Conservation (phyloP, 371 early-diverging fungal genomes). For the Mucor ambiguus region DNA sequence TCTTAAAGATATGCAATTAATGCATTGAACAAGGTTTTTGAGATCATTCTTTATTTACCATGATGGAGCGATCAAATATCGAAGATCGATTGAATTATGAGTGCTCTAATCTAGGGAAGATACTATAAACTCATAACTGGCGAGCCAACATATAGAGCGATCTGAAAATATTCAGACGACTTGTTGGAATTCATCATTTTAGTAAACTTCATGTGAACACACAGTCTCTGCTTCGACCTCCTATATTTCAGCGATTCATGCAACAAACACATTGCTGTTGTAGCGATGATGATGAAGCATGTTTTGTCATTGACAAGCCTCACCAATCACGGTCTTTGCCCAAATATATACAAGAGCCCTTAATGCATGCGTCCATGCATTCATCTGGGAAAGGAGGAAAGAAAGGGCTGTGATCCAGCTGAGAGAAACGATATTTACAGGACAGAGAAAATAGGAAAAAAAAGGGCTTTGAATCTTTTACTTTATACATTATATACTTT, state of each 20-base stretch:
- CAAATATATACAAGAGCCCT: background rate
- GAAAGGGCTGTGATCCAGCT: background rate
- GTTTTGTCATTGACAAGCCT: background rate
- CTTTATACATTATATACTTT: background rate
- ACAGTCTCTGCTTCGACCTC: background rate
- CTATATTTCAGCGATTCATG: background rate
- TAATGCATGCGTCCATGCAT: background rate
- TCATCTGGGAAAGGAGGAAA: background rate
- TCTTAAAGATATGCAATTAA: too few species aligned
- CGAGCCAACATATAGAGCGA: background rate
- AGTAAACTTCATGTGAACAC: background rate
- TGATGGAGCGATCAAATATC: background rate
- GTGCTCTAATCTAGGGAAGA: background rate
- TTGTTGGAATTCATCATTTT: background rate
- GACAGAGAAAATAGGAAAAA: background rate
- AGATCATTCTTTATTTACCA: too few species aligned
- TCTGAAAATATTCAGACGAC: background rate
- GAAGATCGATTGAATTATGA: background rate
- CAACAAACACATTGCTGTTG: background rate
- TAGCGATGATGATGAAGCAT: background rate
- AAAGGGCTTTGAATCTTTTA: background rate
- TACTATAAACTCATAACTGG: too few species aligned
- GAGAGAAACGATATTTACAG: background rate
- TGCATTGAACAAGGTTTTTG: too few species aligned
- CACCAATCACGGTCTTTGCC: background rate